phyloP scores from a whole-genome alignment of 2,329 filamentous ascomycete genomes.

The Ilyonectria mors-panacis region DNA sequence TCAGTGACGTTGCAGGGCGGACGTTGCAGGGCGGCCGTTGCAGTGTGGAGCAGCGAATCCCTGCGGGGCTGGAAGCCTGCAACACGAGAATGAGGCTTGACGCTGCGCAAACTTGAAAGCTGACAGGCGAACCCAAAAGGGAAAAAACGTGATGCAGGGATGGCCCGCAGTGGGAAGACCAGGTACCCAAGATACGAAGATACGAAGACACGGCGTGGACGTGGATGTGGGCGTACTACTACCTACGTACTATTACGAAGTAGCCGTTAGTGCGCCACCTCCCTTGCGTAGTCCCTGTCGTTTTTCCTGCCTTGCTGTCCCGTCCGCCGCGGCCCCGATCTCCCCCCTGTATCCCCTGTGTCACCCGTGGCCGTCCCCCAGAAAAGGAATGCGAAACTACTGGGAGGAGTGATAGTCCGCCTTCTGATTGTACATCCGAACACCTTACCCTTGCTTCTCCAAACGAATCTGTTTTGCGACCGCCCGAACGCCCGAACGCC shows the following conservation, averaged over 20 bases:
- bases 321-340: not conserved
- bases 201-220: not conserved
- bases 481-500: not conserved
- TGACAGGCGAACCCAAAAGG: not conserved
- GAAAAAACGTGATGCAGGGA: conserved; percentile 4
- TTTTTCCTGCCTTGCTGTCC: not conserved
- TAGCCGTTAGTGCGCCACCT: conserved; percentile 7
- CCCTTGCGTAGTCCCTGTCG: conserved; percentile 3
- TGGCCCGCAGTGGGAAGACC: not conserved
- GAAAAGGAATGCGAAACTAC: not conserved
- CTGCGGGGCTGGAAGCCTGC: not conserved
- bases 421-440: not conserved
- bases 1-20: no score
- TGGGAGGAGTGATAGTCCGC: not conserved
- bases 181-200: not conserved
- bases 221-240: not conserved
- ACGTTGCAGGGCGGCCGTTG: not conserved
- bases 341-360: not conserved
- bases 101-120: not conserved
- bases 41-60: not conserved
- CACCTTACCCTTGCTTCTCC: not conserved
- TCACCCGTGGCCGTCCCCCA: not conserved
- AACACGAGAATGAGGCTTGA: not conserved
- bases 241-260: no score
- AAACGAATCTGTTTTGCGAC: not conserved